Conservation (phyloP, 768 basidiomycete genomes). For the Xerocomus brunneocitrinus region DNA sequence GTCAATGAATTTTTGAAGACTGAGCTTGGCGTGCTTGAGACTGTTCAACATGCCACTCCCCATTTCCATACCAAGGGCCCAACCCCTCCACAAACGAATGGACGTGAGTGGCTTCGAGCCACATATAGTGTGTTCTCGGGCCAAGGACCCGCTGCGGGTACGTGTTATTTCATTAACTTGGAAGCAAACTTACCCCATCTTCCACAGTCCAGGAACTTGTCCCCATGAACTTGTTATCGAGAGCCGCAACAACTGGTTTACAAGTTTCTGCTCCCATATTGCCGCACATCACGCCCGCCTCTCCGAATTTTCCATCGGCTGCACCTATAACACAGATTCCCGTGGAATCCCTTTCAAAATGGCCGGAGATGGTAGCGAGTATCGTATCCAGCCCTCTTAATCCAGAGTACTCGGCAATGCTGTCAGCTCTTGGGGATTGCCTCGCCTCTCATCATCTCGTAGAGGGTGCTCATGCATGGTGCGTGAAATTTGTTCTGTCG, state of each 20-base stretch:
- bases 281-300: conserved; percentile 49
- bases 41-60: conserved; percentile 9
- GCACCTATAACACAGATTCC: conserved; percentile 47
- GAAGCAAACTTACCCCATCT: conserved; percentile 2
- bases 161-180: conserved; percentile 5
- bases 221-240: conserved; percentile 51
- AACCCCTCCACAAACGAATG: conserved; percentile 34
- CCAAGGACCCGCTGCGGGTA: conserved; percentile 73
- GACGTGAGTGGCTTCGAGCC: conserved; percentile 70
- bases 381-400: conserved; percentile 68
- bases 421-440: conserved; percentile 83
- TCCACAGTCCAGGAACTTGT: conserved; percentile 68
- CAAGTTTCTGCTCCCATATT: conserved; percentile 35
- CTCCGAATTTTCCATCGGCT: conserved; percentile 56
- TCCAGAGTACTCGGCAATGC: conserved; percentile 63
- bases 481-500: conserved; percentile 9
- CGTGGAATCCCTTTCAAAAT: conserved; percentile 60
- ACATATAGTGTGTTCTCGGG: conserved; percentile 84
- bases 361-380: conserved; percentile 85
- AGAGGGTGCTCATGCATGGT: conserved; percentile 94
- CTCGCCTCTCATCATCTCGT: conserved; percentile 66
- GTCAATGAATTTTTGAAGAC: conserved; percentile 78
- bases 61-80: conserved; percentile 19
- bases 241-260: conserved; percentile 30
- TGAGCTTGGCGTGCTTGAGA: conserved; percentile 55